Conservation (phyloP, 148 eudicot species). For the Rhododendron kiyosumense region DNA sequence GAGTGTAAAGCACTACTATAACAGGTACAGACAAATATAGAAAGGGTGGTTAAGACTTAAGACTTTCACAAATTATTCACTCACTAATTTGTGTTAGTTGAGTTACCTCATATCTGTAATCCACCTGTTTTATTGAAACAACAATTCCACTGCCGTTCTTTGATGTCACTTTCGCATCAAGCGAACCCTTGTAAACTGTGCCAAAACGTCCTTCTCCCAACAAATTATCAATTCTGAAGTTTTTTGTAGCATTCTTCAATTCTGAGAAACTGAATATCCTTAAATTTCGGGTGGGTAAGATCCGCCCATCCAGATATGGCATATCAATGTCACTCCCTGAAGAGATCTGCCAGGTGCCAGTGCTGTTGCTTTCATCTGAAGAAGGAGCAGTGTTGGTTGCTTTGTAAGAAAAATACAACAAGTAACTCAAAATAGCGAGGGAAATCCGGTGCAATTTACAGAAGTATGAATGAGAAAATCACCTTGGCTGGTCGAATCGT, state of each 20-base stretch:
- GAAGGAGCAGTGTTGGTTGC: background rate
- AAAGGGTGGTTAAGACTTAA: background rate
- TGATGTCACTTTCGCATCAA: background rate
- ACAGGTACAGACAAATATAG: background rate
- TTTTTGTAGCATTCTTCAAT: background rate
- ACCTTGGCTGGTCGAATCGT: background rate
- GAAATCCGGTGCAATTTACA: background rate
- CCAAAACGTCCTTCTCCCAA: background rate
- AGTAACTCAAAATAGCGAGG: background rate
- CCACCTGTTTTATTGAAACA: background rate
- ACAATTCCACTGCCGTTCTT: background rate
- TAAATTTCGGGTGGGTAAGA: background rate
- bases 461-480: background rate
- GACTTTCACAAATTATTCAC: background rate
- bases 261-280: background rate
- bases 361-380: background rate
- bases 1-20: background rate
- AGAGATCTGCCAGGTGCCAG: constrained; percentile 37
- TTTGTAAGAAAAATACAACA: background rate
- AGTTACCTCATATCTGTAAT: background rate
- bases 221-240: background rate
- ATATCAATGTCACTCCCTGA: constrained; percentile 34
- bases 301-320: background rate
- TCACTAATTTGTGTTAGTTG: background rate
- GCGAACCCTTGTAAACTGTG: background rate